These are phyloP conservation scores for Blastomyces emzantsi DNA, from an alignment of 2,329 filamentous ascomycete genomes.

Conservation along the genomic window DNA sequence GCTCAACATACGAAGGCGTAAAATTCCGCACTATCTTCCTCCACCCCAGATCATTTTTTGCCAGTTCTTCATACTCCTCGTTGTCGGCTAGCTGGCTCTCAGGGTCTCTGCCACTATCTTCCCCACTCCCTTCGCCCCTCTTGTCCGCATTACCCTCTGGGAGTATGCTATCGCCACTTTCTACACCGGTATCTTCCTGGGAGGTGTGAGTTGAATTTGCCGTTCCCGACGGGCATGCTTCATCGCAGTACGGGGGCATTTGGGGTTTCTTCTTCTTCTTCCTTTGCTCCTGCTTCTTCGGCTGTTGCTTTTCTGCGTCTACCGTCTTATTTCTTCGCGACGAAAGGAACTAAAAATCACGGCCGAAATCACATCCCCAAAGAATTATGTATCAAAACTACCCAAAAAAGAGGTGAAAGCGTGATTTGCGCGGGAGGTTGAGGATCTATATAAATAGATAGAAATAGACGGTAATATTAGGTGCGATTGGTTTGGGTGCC, in stretches of 20 bases:
- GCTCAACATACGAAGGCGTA: slow-evolving; percentile 19
- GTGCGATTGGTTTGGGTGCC: not conserved
- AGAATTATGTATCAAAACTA: not conserved
- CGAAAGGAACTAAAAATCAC: not conserved
- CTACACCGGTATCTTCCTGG: not conserved
- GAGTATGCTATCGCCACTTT: not conserved
- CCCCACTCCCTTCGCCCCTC: not conserved
- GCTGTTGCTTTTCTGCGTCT: not conserved
- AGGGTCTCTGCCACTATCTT: not conserved
- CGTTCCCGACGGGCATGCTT: not conserved
- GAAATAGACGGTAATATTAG: not conserved
- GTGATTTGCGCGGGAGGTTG: not conserved
- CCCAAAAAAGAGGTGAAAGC: not conserved
- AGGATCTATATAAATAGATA: not conserved
- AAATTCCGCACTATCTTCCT: slow-evolving; percentile 21
- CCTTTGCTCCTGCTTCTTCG: not conserved
- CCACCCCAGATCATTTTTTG: slow-evolving; percentile 17
- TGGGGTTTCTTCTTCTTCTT: not conserved
- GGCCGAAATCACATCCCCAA: not conserved
- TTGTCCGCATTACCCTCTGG: not conserved
- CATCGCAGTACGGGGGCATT: not conserved
- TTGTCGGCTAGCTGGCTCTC: not conserved
- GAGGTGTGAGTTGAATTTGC: not conserved
- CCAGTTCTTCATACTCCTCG: slow-evolving; percentile 10
- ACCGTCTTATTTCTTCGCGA: not conserved